phyloP scores from a whole-genome alignment of 441 rosid species.

The Gossypium gossypioides region DNA sequence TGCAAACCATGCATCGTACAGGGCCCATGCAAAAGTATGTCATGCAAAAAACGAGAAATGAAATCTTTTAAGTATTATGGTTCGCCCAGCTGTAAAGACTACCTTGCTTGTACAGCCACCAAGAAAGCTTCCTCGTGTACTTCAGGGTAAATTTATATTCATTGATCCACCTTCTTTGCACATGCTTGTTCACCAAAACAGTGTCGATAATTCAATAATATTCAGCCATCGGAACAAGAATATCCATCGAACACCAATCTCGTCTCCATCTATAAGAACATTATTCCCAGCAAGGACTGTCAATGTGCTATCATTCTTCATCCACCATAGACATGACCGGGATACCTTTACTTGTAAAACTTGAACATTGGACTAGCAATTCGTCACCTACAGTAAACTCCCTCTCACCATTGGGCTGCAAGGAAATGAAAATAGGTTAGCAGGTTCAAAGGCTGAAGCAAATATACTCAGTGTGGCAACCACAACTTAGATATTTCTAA shows the following conservation, averaged over 20 bases:
- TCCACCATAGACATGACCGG: slow-evolving; percentile 60
- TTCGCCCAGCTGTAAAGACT: background rate
- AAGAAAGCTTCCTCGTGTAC: background rate
- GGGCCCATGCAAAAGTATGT: background rate
- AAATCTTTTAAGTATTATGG: background rate
- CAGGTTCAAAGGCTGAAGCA: background rate
- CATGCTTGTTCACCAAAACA: background rate
- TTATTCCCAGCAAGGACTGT: background rate
- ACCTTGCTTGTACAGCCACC: background rate
- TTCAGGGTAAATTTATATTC: background rate
- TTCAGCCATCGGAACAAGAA: background rate
- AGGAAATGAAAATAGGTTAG: slow-evolving; percentile 11
- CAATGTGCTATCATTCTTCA: slow-evolving; percentile 22
- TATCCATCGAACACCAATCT: background rate
- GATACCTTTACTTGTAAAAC: slow-evolving; percentile 69
- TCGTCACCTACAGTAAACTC: slow-evolving; percentile 51
- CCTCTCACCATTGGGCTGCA: slow-evolving; percentile 40
- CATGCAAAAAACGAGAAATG: background rate
- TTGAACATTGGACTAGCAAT: slow-evolving; percentile 53
- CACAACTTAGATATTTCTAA: background rate
- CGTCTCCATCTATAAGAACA: background rate
- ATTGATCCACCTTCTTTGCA: background rate
- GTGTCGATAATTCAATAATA: background rate
- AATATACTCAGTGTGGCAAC: background rate
- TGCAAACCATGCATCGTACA: background rate